These are phyloP conservation scores for Myriosclerotinia scirpicola DNA, from an alignment of 2,329 filamentous ascomycete genomes.

Conservation along the genomic window DNA sequence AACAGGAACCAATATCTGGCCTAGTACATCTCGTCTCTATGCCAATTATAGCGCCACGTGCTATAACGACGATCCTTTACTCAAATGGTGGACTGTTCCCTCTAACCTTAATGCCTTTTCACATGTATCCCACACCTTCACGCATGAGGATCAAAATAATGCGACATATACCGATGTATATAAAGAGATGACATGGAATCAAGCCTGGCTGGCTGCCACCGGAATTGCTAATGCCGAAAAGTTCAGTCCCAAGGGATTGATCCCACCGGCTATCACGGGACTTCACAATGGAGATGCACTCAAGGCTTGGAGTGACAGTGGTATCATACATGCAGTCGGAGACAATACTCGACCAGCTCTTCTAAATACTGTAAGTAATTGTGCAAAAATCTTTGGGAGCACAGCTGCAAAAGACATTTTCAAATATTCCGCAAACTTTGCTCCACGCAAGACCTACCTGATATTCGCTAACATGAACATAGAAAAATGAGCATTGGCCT, in stretches of 20 bases:
- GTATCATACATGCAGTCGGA: conserved; percentile 60
- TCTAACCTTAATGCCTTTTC: conserved; percentile 54
- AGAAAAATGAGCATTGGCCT: conserved; percentile 50
- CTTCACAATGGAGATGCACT: conserved; percentile 64
- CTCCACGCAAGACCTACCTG: neutral
- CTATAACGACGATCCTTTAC: conserved; percentile 50
- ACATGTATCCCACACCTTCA: conserved; percentile 63
- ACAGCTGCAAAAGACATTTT: neutral
- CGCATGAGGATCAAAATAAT: conserved; percentile 58
- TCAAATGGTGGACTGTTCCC: conserved; percentile 54
- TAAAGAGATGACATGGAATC: conserved; percentile 61
- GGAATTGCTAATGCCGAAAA: conserved; percentile 48
- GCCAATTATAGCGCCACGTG: conserved; percentile 43
- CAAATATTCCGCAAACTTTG: neutral
- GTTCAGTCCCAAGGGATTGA: conserved; percentile 56
- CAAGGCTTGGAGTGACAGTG: conserved; percentile 57
- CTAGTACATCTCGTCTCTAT: conserved; percentile 36
- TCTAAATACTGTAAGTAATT: conserved; percentile 49
- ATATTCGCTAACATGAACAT: neutral
- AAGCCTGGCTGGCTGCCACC: conserved; percentile 56
- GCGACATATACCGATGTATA: conserved; percentile 57
- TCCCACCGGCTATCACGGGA: conserved; percentile 63
- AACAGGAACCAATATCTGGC: conserved; percentile 52
- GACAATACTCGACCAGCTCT: conserved; percentile 60
- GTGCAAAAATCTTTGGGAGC: neutral